Evolutionary conservation across 768 basidiomycete species (phyloP).

Genomic region (Pisolithus orientalis): DNA sequence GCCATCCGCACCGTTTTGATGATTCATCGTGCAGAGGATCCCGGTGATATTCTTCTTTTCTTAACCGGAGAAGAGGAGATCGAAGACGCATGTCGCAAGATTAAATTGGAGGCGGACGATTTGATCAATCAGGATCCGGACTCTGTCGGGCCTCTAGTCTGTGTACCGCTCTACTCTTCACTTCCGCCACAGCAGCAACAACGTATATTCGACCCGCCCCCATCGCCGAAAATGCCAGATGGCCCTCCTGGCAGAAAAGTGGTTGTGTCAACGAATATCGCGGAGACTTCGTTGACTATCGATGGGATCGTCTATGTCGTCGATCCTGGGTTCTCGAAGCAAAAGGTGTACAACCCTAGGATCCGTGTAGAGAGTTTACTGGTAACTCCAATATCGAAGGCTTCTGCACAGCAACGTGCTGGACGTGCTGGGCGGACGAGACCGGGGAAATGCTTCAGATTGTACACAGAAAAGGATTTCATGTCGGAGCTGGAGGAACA

Average conservation of each 20-base stretch:
- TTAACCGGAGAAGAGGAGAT: conserved; percentile 98
- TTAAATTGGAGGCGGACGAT: conserved; percentile 86
- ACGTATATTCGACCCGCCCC: conserved; percentile 90
- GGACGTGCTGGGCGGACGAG: conserved; percentile 94
- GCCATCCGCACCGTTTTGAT: conserved; percentile 94
- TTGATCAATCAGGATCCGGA: conserved; percentile 63
- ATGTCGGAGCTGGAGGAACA: conserved; percentile 95
- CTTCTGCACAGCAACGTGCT: conserved; percentile 91
- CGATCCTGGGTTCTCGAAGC: conserved; percentile 95
- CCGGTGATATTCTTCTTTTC: conserved; percentile 90
- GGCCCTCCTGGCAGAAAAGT: conserved; percentile 90
- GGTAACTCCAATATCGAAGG: conserved; percentile 94
- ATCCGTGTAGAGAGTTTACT: conserved; percentile 93
- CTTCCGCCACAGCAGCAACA: conserved; percentile 94
- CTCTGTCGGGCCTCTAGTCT: conserved; percentile 78
- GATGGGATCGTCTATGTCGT: conserved; percentile 99
- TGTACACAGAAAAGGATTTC: conserved; percentile 97
- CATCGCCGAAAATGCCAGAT: conserved; percentile 48
- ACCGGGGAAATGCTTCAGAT: conserved; percentile 94
- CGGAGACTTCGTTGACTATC: conserved; percentile 95
- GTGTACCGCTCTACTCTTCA: conserved; percentile 92
- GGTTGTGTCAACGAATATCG: conserved; percentile 94
- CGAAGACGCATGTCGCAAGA: conserved; percentile 91
- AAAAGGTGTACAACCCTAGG: conserved; percentile 96
- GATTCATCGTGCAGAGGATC: conserved; percentile 95